Base-by-base conservation (phyloP, 1,284 basidiomycete species). In the Marasmius sp. region DNA sequence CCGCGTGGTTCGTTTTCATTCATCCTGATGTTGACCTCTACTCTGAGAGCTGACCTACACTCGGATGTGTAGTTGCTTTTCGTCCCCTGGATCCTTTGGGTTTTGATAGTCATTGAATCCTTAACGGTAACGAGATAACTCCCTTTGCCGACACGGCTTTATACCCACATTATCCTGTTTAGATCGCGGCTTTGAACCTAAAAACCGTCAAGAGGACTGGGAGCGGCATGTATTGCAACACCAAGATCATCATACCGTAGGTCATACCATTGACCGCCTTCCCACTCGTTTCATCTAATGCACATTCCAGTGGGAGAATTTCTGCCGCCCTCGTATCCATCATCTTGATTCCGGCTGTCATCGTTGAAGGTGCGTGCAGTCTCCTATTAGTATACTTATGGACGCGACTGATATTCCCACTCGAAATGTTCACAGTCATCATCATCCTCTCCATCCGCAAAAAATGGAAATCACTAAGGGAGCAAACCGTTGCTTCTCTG, bases 221-320 rank as follows among this genome's bases (percentile, higher is more conserved):
- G 9, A 62, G 57, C 34, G 60, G 62, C 18, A 61, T 66, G 58
- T 66, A 64, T 43, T 66, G 64, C 36, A 61, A 61, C 37, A 64
- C 55, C 33, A 58, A 58, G 14, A 55, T 64, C 20, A 38, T 52
- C 22, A 53, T 62, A 34, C 64, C 64, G 41, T 61, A n/a, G 58
- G 60, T 37, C 7, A n/a, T n/a, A 18, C 45, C 22, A 9, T 36
- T 22, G 12, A 34, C 16, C 16, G 3, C 34, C 20, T 49, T 41
- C 58, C 12, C 8, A 33, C 27, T 61, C 9, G 6, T 56, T 7
- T 33, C 33, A 36, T 34, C 37, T 11, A 34, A 16, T 39, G 12
- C 9, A n/a, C 41, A 11, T 20, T 47, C 16, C 56, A 58, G 55
- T 38, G 62, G 64, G 34, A 54, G 55, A 60, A 58, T 62, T 37